Evolutionary conservation across 371 early-diverging fungal species (phyloP), one percentile per base, ranked within the genome.

Genomic region (Vairimorpha ceranae): DNA sequence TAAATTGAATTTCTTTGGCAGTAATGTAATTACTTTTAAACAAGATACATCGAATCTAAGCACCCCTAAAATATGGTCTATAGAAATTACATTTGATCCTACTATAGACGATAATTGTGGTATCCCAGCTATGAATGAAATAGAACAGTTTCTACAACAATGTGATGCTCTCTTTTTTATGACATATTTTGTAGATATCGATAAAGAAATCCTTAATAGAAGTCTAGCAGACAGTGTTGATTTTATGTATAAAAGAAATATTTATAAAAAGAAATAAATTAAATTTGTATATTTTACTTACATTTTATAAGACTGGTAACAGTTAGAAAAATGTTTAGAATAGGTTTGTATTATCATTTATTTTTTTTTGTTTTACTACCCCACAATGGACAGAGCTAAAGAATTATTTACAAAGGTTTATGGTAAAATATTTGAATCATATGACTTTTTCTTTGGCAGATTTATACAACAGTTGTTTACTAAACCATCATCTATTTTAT

Each of bases 401-500:
- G 45, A 51, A 12, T 70, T 45, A 17, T 46, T 48, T 48, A 58
- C 33, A 12, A 25, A 33, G 21, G 23, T 76, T 14, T 71, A 66
- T 17, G 41, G 65, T 7, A 71, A 65, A 63, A 2, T 80, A 12
- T 46, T 23, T 14, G 69, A 70, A 23, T 43, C 77, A 0, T 77
- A 77, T 33, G 70, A 78, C 27, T 59, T 70, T 54, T 52, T 78
- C 21, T 43, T 80, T 23, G 67, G 69, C 27, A 59, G 63, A 45
- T 76, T 77, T 38, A 58, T 84, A 19, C 41, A 64, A 21, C 35
- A 43, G 21, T 65, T 84, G 2, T 84, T 82, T 65, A 68, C 45
- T 15, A 94, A 94, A 87, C 92, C 92, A 81, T 94, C 97, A 67
- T 93, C 93, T 85, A 92, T 98, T 80, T 87, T 98, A 54, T 98